Evolutionary conservation across 495 filamentous ascomycete species (phyloP).

Genomic region (Jackrogersella multiformis): DNA sequence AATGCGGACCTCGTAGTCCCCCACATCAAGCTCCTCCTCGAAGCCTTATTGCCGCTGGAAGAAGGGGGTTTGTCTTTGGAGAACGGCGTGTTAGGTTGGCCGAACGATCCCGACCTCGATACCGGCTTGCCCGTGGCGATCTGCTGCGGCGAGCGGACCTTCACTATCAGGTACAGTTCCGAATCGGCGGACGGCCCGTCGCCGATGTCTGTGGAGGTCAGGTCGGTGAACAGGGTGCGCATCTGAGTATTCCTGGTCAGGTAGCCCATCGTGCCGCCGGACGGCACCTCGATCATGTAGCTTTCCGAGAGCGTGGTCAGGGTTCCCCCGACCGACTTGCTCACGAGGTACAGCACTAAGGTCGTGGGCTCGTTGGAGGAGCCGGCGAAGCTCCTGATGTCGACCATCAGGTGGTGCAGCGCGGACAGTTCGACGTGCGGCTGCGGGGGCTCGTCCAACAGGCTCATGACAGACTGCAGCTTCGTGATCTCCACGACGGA

Average conservation of each 20-base stretch:
- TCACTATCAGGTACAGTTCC: slow-evolving; percentile 85
- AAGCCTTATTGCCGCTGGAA: slow-evolving; percentile 61
- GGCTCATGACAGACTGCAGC: slow-evolving; percentile 94
- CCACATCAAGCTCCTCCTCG: slow-evolving; percentile 88
- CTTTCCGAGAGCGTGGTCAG: slow-evolving; percentile 80
- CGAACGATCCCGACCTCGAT: slow-evolving; percentile 55
- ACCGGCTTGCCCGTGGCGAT: slow-evolving; percentile 57
- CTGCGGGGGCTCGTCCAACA: slow-evolving; percentile 81
- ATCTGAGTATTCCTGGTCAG: slow-evolving; percentile 69
- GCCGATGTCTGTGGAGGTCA: slow-evolving; percentile 83
- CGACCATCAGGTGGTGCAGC: slow-evolving; percentile 85
- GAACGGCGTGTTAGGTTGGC: slow-evolving; percentile 48
- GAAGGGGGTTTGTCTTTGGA: slow-evolving; percentile 56
- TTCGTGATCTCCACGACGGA: slow-evolving; percentile 90
- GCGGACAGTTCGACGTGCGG: slow-evolving; percentile 72
- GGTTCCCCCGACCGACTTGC: slow-evolving; percentile 67
- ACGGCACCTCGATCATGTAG: slow-evolving; percentile 80
- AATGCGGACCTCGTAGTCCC: slow-evolving; percentile 62
- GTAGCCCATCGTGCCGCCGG: slow-evolving; percentile 71
- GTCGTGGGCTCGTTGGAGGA: slow-evolving; percentile 75
- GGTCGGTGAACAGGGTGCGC: slow-evolving; percentile 87
- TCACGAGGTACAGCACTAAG: slow-evolving; percentile 81
- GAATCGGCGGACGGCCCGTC: slow-evolving; percentile 71
- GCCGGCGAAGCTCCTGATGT: slow-evolving; percentile 81
- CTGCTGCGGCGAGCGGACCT: slow-evolving; percentile 72